Evolutionary conservation across 1,284 basidiomycete genomes (phyloP).

Genomic region (Gomphus bonarii): DNA sequence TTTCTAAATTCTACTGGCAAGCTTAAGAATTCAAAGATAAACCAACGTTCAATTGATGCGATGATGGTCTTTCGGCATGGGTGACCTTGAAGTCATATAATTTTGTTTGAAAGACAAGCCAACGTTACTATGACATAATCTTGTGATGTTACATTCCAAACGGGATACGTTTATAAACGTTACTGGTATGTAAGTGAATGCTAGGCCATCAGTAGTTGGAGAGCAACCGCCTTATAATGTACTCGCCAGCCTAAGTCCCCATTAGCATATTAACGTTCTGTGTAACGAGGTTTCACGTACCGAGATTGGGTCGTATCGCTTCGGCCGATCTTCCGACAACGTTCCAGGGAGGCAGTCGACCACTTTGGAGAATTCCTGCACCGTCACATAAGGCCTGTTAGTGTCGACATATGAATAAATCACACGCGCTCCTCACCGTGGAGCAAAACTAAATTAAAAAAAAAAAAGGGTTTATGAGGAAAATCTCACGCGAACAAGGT

Average conservation of each 20-base stretch:
- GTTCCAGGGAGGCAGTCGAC: slow-evolving; percentile 45
- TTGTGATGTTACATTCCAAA: too few species aligned
- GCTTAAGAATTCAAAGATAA: too few species aligned
- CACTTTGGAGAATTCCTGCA: slow-evolving; percentile 30
- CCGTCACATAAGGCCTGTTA: not conserved
- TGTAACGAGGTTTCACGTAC: slow-evolving; percentile 12
- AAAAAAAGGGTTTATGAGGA: not conserved
- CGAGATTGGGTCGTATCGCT: slow-evolving; percentile 32
- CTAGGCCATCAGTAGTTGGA: not conserved
- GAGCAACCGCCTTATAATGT: not conserved
- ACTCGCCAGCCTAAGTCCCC: not conserved
- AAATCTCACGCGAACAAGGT: not conserved
- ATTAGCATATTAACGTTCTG: not conserved
- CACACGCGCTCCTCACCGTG: slow-evolving; percentile 22
- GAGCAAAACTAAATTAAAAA: slow-evolving; percentile 41
- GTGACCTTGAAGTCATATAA: too few species aligned
- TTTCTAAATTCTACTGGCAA: too few species aligned
- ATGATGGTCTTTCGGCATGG: too few species aligned
- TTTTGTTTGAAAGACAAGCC: too few species aligned
- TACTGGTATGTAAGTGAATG: too few species aligned
- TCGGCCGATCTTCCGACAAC: slow-evolving; percentile 30
- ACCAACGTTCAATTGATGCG: too few species aligned
- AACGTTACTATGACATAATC: too few species aligned
- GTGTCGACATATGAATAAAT: not conserved
- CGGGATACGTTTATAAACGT: too few species aligned